A percentile compares a stretch with the other conserved stretches of the same genome.
Conservation (phyloP, 176 grass and related monocot species). For the Cenchrus purpureus region DNA sequence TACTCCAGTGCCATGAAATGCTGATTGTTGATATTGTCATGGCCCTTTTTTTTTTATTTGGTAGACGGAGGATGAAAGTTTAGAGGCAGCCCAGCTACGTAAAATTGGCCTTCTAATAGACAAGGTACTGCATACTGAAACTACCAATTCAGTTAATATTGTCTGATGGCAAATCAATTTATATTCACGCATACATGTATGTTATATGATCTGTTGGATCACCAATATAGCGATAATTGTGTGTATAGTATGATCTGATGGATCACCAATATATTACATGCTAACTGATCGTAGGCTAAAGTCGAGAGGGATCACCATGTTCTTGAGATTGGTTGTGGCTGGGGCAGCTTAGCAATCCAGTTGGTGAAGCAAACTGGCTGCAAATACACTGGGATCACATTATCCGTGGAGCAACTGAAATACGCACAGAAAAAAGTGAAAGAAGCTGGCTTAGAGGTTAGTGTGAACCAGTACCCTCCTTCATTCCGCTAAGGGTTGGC, state of each 20-base stretch:
- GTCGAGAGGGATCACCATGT: constrained; percentile 72
- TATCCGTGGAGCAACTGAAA: constrained; percentile 82
- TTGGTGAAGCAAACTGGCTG: constrained; percentile 81
- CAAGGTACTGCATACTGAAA: constrained; percentile 53
- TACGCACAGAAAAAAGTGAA: constrained; percentile 65
- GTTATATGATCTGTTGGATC: constrained; percentile 1
- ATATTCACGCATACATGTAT: not conserved
- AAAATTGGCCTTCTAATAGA: constrained; percentile 82
- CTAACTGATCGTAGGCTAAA: constrained; percentile 58
- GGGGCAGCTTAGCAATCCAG: constrained; percentile 83
- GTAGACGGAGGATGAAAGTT: constrained; percentile 75
- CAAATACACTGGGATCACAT: constrained; percentile 89
- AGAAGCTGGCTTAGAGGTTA: constrained; percentile 81
- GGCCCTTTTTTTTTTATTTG: constrained; percentile 17
- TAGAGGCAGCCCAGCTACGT: constrained; percentile 69
- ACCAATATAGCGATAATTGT: not conserved
- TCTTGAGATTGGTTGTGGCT: constrained; percentile 89
- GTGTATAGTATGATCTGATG: constrained; percentile 15
- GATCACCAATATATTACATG: not conserved
- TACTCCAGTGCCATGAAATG: not conserved
- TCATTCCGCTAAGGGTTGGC: not conserved
- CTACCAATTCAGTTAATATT: not conserved
- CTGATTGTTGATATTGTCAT: not conserved
- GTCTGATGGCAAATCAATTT: not conserved
- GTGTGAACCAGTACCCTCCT: not conserved